These are phyloP conservation scores for Sedum album DNA, from an alignment of 164 flowering plant species.

Conservation along the genomic window DNA sequence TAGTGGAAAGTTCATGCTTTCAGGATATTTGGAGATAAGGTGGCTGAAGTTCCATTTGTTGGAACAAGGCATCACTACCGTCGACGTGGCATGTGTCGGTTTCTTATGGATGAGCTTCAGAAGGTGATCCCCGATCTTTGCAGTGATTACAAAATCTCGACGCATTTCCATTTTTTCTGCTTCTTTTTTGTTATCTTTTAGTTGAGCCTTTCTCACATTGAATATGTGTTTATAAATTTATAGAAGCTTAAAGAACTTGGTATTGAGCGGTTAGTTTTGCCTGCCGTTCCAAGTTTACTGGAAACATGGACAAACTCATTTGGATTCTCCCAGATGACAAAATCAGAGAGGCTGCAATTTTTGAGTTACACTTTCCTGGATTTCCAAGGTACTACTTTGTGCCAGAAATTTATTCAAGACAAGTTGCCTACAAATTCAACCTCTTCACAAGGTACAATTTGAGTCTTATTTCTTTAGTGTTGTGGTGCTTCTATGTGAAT, in stretches of 20 bases:
- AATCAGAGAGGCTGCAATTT: slow-evolving; percentile 45
- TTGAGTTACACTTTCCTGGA: slow-evolving; percentile 51
- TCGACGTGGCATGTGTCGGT: slow-evolving; percentile 77
- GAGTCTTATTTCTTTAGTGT: not conserved
- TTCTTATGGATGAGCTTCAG: slow-evolving; percentile 67
- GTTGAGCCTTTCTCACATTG: not conserved
- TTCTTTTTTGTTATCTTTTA: too few relatives aligned
- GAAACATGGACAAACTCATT: slow-evolving; percentile 69
- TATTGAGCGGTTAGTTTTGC: slow-evolving; percentile 74
- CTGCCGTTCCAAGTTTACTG: slow-evolving; percentile 54
- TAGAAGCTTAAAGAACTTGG: slow-evolving; percentile 67
- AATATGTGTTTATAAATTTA: slow-evolving; percentile 12
- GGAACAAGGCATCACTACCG: slow-evolving; percentile 74
- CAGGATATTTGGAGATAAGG: slow-evolving; percentile 65
- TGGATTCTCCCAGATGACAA: slow-evolving; percentile 56
- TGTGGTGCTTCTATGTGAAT: not conserved
- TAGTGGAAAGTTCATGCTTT: slow-evolving; percentile 10
- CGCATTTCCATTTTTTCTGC: too few relatives aligned
- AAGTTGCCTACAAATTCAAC: slow-evolving; percentile 14
- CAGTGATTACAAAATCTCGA: not conserved
- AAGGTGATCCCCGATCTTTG: slow-evolving; percentile 30
- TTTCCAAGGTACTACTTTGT: slow-evolving; percentile 65
- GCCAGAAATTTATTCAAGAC: slow-evolving; percentile 50
- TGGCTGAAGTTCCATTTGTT: slow-evolving; percentile 87
- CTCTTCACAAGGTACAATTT: slow-evolving; percentile 25